Percentiles rank a stretch among this genome's conserved stretches.
phyloP scores from a whole-genome alignment of 2,329 filamentous ascomycete genomes.

The Aspergillus brasiliensis region DNA sequence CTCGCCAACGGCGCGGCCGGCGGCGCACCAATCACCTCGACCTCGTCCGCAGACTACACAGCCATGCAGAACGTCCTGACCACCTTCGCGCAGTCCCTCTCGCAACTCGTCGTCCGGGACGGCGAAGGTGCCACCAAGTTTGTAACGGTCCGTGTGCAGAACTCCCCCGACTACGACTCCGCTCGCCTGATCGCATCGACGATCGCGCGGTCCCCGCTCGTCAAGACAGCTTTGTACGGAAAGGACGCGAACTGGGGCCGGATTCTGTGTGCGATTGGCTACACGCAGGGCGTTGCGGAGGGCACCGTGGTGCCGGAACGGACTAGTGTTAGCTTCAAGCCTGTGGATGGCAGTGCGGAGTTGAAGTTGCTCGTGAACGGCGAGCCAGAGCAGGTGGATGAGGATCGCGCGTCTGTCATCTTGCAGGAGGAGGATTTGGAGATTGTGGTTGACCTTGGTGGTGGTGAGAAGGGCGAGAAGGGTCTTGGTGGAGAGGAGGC shows the following conservation, averaged over 20 bases:
- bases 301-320: constrained; percentile 55
- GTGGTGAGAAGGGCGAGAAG: constrained; percentile 46
- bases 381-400: constrained; percentile 64
- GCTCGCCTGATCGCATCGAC: constrained; percentile 80
- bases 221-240: constrained; percentile 96
- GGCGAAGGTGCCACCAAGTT: constrained; percentile 98
- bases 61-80: constrained; percentile 72
- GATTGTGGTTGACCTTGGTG: constrained; percentile 61
- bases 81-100: constrained; percentile 77
- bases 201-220: constrained; percentile 87
- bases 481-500: constrained; percentile 54
- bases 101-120: constrained; percentile 91
- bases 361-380: constrained; percentile 62
- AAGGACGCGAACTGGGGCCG: constrained; percentile 98
- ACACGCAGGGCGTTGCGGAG: constrained; percentile 57
- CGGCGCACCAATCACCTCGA: constrained; percentile 62
- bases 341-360: constrained; percentile 58
- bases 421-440: constrained; percentile 64
- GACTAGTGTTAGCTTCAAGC: constrained; percentile 64
- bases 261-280: constrained; percentile 91
- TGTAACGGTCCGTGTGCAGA: constrained; percentile 83
- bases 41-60: constrained; percentile 62
- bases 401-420: constrained; percentile 60
- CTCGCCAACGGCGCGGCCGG: constrained; percentile 94
- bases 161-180: constrained; percentile 68